These are phyloP conservation scores for Leucoagaricus sp. DNA, from an alignment of 1,284 basidiomycete species.

Conservation along the genomic window DNA sequence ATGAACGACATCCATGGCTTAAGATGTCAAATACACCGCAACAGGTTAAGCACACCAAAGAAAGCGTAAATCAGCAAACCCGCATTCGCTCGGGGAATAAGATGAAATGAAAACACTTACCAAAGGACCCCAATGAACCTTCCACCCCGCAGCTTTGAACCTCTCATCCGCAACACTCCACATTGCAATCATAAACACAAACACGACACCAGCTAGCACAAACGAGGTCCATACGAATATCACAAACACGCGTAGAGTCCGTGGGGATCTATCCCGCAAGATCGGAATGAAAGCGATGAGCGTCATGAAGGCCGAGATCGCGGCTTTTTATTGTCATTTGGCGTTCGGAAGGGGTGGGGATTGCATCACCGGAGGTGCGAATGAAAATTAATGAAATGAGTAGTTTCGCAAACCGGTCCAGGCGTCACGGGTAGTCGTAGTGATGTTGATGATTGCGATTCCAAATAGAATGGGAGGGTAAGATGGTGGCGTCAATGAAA, in stretches of 20 bases:
- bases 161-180: conserved; percentile 30
- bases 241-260: conserved; percentile 28
- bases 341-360: neutral
- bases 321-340: neutral
- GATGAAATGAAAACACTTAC: conserved; percentile 23
- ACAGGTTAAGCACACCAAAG: too few relatives aligned
- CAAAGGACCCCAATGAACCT: conserved; percentile 33
- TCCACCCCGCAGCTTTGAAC: conserved; percentile 31
- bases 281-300: conserved; percentile 29
- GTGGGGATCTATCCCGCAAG: conserved; percentile 21
- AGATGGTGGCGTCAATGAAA: conserved; percentile 6
- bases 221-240: conserved; percentile 28
- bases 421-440: neutral
- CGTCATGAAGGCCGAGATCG: conserved; percentile 1
- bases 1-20: conserved; percentile 35
- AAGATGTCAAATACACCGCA: neutral
- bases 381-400: neutral
- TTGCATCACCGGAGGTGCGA: neutral
- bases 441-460: neutral
- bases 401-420: neutral
- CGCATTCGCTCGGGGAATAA: too few relatives aligned
- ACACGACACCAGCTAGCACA: conserved; percentile 27
- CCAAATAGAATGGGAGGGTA: neutral
- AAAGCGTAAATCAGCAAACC: too few relatives aligned
- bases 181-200: conserved; percentile 36